Evolutionary conservation across 169 alveolate species (phyloP), one percentile per base, ranked within the genome.

Genomic region (Plasmodium inui): DNA sequence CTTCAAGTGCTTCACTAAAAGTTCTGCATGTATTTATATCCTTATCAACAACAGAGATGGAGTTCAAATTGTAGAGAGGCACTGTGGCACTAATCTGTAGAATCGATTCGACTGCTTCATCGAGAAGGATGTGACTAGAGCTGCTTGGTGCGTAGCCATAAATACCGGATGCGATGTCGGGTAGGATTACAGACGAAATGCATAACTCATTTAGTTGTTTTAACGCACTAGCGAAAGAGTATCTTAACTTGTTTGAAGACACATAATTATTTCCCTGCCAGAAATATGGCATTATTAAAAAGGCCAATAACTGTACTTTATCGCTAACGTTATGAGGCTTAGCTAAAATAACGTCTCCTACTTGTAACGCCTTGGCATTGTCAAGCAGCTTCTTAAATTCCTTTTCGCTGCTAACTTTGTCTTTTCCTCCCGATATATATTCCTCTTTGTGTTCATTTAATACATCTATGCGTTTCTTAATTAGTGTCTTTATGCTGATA

Each of bases 201-300:
- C 89, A 91, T 72, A 91, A 80, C 28, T 91, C 90, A 82, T 91
- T 91, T 72, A 91, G 83, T 57, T 91, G 84, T 41, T 50, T 91
- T 82, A 91, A 82, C 39, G 86, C 83, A 91, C 83, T 91, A 17
- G 95, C 71, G 83, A 91, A 91, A 19, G 86, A 39, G 72, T 82
- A 82, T 57, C 95, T 91, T 91, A 91, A 91, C 76, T 91, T 91
- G 32, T 91, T 81, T 10, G 95, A 39, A 39, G 95, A 80, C 14
- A 91, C 44, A 50, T 91, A 91, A 71, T 61, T 41, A 91, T 91
- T 91, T 28, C 95, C 95, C 71, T 91, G 95, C 95, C 95, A 91
- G 37, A 34, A 81, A 91, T 81, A 91, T 12, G 95, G 95, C 95
- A 91, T 91, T 44, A 91, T 91, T 71, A 91, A 81, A 91, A 91